Conservation (phyloP, 2,329 filamentous ascomycete genomes). For the Ophiocordyceps camponoti-saundersi region DNA sequence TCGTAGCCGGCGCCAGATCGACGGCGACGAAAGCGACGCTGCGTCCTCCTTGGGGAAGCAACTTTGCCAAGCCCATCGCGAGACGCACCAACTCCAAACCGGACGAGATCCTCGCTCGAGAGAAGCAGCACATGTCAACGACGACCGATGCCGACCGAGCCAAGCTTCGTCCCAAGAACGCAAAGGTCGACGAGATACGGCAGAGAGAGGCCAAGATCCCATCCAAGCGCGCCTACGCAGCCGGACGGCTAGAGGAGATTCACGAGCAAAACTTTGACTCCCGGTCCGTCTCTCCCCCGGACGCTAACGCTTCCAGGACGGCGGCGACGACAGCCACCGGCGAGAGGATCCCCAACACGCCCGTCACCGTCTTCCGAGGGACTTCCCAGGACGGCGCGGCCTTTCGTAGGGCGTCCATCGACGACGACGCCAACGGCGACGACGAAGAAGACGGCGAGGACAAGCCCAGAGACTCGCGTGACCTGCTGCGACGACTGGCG, state of each 20-base stretch:
- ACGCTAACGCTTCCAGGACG: conserved; percentile 14
- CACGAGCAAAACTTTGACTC: conserved; percentile 29
- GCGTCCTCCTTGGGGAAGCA: conserved; percentile 18
- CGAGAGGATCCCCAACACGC: conserved; percentile 20
- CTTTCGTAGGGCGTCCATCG: not conserved
- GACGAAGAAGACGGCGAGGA: not conserved
- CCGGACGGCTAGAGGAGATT: conserved; percentile 33
- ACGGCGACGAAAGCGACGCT: conserved; percentile 7
- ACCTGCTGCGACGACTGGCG: conserved; percentile 31
- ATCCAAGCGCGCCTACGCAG: conserved; percentile 29
- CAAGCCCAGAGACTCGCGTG: conserved; percentile 21
- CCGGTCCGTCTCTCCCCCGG: conserved; percentile 24
- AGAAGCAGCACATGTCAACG: conserved; percentile 14
- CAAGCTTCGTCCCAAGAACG: conserved; percentile 17
- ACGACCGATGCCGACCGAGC: conserved; percentile 14
- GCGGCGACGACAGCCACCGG: conserved; percentile 9
- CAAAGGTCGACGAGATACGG: conserved; percentile 31
- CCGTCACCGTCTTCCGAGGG: conserved; percentile 21
- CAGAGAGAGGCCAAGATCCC: conserved; percentile 24
- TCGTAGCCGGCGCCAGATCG: conserved; percentile 13
- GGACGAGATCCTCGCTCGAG: conserved; percentile 18
- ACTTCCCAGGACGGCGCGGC: not conserved
- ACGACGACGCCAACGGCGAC: not conserved
- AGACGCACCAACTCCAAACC: conserved; percentile 12
- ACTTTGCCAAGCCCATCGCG: conserved; percentile 11